Percentiles rank a stretch among this genome's conserved stretches.
Evolutionary conservation across 2,329 filamentous ascomycete species (phyloP).

Genomic region (Fusarium globosum): DNA sequence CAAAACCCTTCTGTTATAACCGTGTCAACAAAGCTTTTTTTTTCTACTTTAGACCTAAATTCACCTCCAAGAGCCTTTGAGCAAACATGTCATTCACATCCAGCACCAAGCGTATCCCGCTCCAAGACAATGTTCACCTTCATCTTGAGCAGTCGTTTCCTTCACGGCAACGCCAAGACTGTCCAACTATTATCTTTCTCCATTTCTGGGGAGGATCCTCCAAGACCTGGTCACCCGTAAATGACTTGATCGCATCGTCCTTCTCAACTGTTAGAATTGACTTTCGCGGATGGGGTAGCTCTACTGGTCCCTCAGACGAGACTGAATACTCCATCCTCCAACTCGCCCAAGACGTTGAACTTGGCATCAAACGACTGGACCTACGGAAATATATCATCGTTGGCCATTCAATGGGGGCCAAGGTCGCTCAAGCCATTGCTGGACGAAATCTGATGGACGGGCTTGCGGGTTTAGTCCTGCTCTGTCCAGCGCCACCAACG

Average conservation of each 20-base stretch:
- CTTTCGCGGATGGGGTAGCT: neutral
- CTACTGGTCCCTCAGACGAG: neutral
- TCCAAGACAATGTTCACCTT: fast-evolving
- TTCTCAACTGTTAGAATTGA: neutral
- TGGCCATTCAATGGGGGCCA: neutral
- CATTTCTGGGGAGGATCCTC: neutral
- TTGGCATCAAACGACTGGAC: fast-evolving
- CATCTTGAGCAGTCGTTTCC: neutral
- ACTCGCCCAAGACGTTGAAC: neutral
- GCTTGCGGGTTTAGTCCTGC: neutral
- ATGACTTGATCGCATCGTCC: fast-evolving
- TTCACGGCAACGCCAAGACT: fast-evolving
- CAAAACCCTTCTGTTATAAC: fast-evolving
- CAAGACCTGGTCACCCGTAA: neutral
- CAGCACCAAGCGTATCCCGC: neutral
- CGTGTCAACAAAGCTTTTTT: neutral
- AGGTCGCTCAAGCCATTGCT: neutral
- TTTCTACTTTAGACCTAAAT: neutral
- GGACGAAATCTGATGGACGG: fast-evolving
- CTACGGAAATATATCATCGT: neutral
- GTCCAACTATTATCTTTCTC: fast-evolving
- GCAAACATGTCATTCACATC: neutral
- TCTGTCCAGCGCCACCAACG: neutral
- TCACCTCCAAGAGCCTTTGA: fast-evolving
- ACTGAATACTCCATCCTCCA: neutral